These are phyloP conservation scores for Suillus occidentalis DNA, from an alignment of 768 basidiomycete genomes.

Conservation along the genomic window DNA sequence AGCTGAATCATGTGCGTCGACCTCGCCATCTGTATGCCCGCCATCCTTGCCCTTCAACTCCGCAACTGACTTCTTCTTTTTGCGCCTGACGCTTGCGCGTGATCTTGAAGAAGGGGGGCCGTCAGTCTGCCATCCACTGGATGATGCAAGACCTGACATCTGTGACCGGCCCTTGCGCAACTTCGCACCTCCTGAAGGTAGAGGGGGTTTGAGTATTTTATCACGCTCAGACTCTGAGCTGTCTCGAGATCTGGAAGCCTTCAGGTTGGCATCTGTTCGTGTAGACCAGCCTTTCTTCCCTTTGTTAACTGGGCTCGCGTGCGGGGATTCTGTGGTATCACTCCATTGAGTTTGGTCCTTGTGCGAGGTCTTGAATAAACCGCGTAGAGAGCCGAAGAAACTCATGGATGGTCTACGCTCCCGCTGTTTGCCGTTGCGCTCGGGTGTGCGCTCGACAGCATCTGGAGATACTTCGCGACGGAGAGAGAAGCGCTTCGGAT, in stretches of 20 bases:
- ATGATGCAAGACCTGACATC: background rate
- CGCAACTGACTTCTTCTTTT: slow-evolving; percentile 23
- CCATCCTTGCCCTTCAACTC: slow-evolving; percentile 27
- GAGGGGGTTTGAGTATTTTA: background rate
- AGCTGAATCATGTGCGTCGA: slow-evolving; percentile 1
- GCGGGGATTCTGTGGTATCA: background rate
- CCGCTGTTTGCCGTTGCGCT: slow-evolving; percentile 12
- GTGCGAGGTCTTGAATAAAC: slow-evolving; percentile 20
- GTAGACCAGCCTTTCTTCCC: slow-evolving; percentile 26
- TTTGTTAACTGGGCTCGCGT: background rate
- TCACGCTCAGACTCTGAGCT: slow-evolving; percentile 21
- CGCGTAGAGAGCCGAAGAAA: slow-evolving; percentile 27
- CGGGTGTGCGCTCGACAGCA: background rate
- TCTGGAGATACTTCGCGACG: background rate
- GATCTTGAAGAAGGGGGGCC: slow-evolving; percentile 9
- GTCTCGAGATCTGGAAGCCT: background rate
- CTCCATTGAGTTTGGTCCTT: slow-evolving; percentile 23
- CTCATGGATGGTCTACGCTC: slow-evolving; percentile 22
- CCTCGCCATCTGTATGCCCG: slow-evolving; percentile 30
- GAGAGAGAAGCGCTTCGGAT: slow-evolving; percentile 14
- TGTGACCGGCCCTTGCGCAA: slow-evolving; percentile 13
- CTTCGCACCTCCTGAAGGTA: slow-evolving; percentile 9
- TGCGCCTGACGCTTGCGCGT: slow-evolving; percentile 10
- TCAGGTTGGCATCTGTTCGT: slow-evolving; percentile 26
- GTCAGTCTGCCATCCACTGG: slow-evolving; percentile 23